Conservation (phyloP, 1,284 basidiomycete species). For the Pseudozyma hubeiensis region DNA sequence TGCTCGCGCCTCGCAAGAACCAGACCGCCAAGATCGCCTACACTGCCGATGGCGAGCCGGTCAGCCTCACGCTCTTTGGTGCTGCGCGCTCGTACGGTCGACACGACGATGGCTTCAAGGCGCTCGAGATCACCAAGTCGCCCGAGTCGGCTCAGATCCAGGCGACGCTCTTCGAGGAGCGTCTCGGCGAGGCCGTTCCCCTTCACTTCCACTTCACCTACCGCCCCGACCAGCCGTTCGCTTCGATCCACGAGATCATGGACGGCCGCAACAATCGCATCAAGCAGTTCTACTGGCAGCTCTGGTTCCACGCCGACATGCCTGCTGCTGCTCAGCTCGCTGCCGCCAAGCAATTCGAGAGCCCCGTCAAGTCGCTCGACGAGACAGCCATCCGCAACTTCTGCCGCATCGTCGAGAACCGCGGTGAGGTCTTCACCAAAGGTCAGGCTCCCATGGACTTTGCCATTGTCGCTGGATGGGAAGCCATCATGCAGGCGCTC, state of each 20-base stretch:
- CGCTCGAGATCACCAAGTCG: slow-evolving; percentile 73
- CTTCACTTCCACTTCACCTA: slow-evolving; percentile 86
- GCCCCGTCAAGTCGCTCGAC: slow-evolving; percentile 69
- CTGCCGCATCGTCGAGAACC: slow-evolving; percentile 92
- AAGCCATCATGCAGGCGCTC: slow-evolving; percentile 65
- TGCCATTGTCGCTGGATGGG: slow-evolving; percentile 95
- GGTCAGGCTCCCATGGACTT: slow-evolving; percentile 87
- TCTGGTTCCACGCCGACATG: slow-evolving; percentile 65
- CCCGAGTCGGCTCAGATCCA: slow-evolving; percentile 73
- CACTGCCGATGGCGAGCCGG: slow-evolving; percentile 71
- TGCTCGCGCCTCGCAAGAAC: slow-evolving; percentile 82
- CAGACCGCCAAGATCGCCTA: slow-evolving; percentile 80
- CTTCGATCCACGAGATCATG: slow-evolving; percentile 91
- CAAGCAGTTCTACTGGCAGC: slow-evolving; percentile 73
- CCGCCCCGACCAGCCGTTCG: slow-evolving; percentile 86
- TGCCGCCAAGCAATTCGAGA: slow-evolving; percentile 44
- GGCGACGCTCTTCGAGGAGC: slow-evolving; percentile 86
- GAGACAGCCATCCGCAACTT: slow-evolving; percentile 84
- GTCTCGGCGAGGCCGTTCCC: slow-evolving; percentile 80
- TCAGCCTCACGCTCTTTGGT: slow-evolving; percentile 76
- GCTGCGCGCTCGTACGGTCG: slow-evolving; percentile 82
- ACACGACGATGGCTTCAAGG: slow-evolving; percentile 83
- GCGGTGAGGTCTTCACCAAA: slow-evolving; percentile 85
- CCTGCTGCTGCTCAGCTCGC: slow-evolving; percentile 50
- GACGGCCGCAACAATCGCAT: slow-evolving; percentile 88